These are phyloP conservation scores for Globisporangium nagaii DNA, from an alignment of 352 stramenopile genomes.

Conservation along the genomic window DNA sequence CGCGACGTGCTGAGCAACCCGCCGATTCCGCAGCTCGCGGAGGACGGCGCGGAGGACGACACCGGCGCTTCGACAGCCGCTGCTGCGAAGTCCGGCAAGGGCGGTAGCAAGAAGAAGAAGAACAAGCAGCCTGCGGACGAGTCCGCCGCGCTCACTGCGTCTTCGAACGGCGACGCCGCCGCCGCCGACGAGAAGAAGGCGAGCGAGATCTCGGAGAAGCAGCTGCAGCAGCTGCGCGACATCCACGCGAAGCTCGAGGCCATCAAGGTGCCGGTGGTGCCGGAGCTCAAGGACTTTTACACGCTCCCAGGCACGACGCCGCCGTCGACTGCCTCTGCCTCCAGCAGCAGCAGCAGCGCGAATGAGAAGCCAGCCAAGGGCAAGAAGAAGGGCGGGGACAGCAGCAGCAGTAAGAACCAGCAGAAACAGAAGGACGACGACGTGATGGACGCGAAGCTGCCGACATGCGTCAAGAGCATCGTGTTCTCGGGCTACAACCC, in stretches of 20 bases:
- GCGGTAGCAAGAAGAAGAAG: conserved; percentile 22
- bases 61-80: not conserved
- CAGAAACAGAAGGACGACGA: conserved; percentile 31
- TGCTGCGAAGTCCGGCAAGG: conserved; percentile 14
- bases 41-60: conserved; percentile 1
- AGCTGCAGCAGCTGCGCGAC: conserved; percentile 70
- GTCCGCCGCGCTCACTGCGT: not conserved
- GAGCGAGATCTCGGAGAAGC: conserved; percentile 75
- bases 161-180: not conserved
- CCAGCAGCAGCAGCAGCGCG: conserved; percentile 11
- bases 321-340: not conserved
- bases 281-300: conserved; percentile 71
- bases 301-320: conserved; percentile 25
- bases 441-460: conserved; percentile 51
- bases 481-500: conserved; percentile 94
- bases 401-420: conserved; percentile 16
- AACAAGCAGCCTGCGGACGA: conserved; percentile 2
- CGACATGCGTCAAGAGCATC: conserved; percentile 88
- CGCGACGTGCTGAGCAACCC: conserved; percentile 80
- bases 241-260: conserved; percentile 81
- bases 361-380: conserved; percentile 23
- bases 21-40: conserved; percentile 56
- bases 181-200: conserved; percentile 42
- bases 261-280: conserved; percentile 58
- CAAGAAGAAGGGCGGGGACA: conserved; percentile 28